Percentiles rank a stretch among this genome's conserved stretches.
phyloP scores from a whole-genome alignment of 164 flowering plant species.

The Cinnamomum chago region DNA sequence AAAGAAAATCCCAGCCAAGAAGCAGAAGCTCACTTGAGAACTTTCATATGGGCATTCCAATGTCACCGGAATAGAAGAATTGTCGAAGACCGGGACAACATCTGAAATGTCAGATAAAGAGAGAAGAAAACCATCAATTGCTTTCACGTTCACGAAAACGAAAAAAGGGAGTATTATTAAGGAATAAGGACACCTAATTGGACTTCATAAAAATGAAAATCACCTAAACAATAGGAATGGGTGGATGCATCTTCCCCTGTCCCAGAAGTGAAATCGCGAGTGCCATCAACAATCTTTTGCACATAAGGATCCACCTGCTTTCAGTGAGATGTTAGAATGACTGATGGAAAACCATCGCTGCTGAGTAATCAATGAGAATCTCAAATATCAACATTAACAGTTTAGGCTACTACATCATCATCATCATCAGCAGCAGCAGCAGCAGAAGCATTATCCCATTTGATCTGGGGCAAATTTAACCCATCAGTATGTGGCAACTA shows the following conservation, averaged over 20 bases:
- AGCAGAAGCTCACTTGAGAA: slow-evolving; percentile 7
- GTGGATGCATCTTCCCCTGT: not conserved
- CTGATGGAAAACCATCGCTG: not conserved
- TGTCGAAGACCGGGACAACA: slow-evolving; percentile 13
- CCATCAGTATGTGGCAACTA: too few species aligned
- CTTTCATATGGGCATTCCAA: slow-evolving; percentile 9
- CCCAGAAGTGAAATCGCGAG: slow-evolving; percentile 2
- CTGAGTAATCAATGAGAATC: not conserved
- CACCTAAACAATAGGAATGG: slow-evolving; percentile 13
- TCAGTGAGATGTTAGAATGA: not conserved
- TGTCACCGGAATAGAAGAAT: slow-evolving; percentile 7
- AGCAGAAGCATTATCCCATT: not conserved
- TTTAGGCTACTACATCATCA: not conserved
- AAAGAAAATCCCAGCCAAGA: not conserved
- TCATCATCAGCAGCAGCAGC: not conserved
- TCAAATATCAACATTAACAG: not conserved
- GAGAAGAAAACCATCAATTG: not conserved
- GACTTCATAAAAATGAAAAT: not conserved
- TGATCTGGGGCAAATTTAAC: not conserved
- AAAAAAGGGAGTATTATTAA: not conserved
- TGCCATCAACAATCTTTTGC: slow-evolving; percentile 3
- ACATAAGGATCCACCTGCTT: slow-evolving; percentile 1
- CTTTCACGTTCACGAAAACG: not conserved
- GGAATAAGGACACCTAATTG: not conserved
- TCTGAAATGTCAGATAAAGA: slow-evolving; percentile 11